A percentile compares a stretch with the other conserved stretches of the same genome.
Conservation (phyloP, 2,329 filamentous ascomycete species). For the Alternaria triticina region DNA sequence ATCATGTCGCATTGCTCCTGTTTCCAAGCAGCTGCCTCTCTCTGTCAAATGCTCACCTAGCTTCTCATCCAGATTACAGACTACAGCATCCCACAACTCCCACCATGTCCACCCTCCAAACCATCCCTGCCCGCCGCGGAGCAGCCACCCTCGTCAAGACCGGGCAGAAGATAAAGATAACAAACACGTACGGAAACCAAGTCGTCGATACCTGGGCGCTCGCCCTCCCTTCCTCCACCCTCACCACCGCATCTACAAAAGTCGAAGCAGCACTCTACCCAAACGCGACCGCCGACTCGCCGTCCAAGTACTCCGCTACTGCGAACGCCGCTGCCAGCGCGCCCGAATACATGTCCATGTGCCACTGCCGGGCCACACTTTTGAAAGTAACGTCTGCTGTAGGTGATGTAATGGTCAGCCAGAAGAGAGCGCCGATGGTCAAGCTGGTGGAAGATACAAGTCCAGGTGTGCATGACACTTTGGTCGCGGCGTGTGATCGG, state of each 20-base stretch:
- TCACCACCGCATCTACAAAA: constrained; percentile 29
- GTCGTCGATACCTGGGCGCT: constrained; percentile 60
- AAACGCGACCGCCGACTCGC: constrained; percentile 30
- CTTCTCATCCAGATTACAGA: no score
- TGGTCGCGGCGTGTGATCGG: constrained; percentile 47
- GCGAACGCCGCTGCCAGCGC: constrained; percentile 36
- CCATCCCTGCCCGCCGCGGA: constrained; percentile 54
- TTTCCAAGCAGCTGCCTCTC: no score
- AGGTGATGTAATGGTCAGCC: constrained; percentile 40
- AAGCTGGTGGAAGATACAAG: constrained; percentile 44
- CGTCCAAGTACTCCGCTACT: constrained; percentile 26
- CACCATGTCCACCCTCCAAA: constrained; percentile 29
- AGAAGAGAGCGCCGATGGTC: constrained; percentile 43
- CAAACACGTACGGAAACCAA: constrained; percentile 58
- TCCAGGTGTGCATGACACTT: constrained; percentile 43
- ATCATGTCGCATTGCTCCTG: no score
- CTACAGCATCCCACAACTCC: neutral
- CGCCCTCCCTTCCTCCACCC: constrained; percentile 36
- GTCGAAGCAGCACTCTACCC: constrained; percentile 38
- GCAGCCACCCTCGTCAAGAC: constrained; percentile 48
- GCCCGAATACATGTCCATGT: constrained; percentile 47
- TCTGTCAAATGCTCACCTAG: no score
- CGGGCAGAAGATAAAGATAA: constrained; percentile 54
- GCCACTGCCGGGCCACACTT: constrained; percentile 40
- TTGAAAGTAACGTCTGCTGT: constrained; percentile 38